These are phyloP conservation scores for Russula virescens DNA, from an alignment of 768 basidiomycete genomes.

Conservation along the genomic window DNA sequence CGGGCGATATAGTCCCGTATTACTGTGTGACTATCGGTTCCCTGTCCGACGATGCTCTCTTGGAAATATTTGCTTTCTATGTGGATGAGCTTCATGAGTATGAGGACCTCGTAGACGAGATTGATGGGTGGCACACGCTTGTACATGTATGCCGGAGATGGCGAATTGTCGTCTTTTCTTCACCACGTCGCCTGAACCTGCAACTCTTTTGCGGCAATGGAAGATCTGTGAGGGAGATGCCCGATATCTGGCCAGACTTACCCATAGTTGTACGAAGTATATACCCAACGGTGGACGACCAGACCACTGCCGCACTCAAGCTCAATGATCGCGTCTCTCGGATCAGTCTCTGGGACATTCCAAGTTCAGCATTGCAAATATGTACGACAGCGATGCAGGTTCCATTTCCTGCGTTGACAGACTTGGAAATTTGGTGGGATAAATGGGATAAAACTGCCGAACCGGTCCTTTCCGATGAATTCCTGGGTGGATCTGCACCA, in stretches of 20 bases:
- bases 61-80: too few relatives aligned
- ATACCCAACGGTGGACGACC: neutral
- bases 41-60: too few relatives aligned
- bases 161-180: neutral
- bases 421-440: too few relatives aligned
- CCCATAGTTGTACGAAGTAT: neutral
- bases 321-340: neutral
- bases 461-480: too few relatives aligned
- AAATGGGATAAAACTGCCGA: too few relatives aligned
- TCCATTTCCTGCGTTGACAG: neutral
- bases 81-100: too few relatives aligned
- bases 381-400: neutral
- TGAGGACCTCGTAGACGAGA: neutral
- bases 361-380: too few relatives aligned
- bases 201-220: neutral
- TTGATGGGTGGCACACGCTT: neutral
- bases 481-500: too few relatives aligned
- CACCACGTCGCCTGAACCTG: constrained; percentile 1
- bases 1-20: too few relatives aligned
- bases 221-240: neutral
- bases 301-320: neutral
- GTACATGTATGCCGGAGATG: neutral
- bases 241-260: neutral
- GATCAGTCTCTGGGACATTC: neutral
- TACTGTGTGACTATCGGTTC: too few relatives aligned